Evolutionary conservation across 2,329 filamentous ascomycete genomes (phyloP).

Genomic region (Botrytis pseudocinerea): DNA sequence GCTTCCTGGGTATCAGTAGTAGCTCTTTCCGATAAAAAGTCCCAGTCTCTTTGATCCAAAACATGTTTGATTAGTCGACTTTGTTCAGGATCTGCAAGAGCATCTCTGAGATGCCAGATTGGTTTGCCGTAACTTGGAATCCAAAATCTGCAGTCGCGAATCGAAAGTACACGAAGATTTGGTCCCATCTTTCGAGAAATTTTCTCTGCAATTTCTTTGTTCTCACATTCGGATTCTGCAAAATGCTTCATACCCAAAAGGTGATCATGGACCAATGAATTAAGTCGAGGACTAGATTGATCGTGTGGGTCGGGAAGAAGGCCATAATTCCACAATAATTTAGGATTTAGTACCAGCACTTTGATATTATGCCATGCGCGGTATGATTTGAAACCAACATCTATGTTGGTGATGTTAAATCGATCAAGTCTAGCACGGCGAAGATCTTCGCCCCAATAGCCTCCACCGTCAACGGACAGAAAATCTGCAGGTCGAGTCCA

Average conservation of each 20-base stretch:
- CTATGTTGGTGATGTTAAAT: constrained; percentile 23
- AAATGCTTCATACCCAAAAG: constrained; percentile 23
- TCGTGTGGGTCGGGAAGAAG: constrained; percentile 22
- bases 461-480: constrained; percentile 23
- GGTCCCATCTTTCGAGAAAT: constrained; percentile 23
- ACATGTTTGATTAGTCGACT: constrained; percentile 15
- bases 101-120: constrained; percentile 23
- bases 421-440: constrained; percentile 24
- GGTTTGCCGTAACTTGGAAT: constrained; percentile 15
- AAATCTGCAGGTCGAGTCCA: constrained; percentile 25
- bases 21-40: constrained; percentile 21
- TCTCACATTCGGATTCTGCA: constrained; percentile 18
- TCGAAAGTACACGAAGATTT: constrained; percentile 20
- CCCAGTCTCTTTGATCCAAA: constrained; percentile 22
- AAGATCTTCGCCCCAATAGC: constrained; percentile 25
- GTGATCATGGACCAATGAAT: constrained; percentile 11
- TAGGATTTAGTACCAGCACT: constrained; percentile 20
- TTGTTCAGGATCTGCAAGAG: constrained; percentile 21
- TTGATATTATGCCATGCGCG: constrained; percentile 25
- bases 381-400: constrained; percentile 24
- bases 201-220: constrained; percentile 21
- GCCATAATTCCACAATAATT: constrained; percentile 20
- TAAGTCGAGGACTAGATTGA: constrained; percentile 18
- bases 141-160: constrained; percentile 24
- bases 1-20: constrained; percentile 24